Base-by-base conservation (phyloP, 108 stramenopile species). In the Licmophora abbreviata region DNA sequence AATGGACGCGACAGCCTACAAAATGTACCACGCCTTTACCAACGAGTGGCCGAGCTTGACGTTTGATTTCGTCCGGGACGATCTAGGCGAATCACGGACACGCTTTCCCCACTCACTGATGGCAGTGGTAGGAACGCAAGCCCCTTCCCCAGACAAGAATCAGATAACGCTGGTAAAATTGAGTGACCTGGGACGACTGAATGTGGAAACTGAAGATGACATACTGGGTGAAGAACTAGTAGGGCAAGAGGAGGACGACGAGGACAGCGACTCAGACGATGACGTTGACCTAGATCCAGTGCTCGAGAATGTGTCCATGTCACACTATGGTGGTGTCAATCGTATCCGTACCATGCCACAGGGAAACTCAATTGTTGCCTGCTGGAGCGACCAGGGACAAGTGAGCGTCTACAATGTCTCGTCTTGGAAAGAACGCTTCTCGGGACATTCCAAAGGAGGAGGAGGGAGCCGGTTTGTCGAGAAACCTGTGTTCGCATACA, bases 21-120 rank as follows among this genome's bases (percentile, higher is more conserved):
- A 87, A 49, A 96, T 97, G 96, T 85, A 94, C 62, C 98, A 99
- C 49, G 75, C 86, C 17, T 53, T 99, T 26, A 68, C 79, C 0
- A 77, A 92, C 23, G 96, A 97, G 57, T 99, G 95, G 95, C 98
- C 98, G 24, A 81, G 86, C 28, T 73, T 99, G 14, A 69, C 79
- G 31, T 88, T 99, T 52, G 96, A 97, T 63, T 59, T 99, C 54
- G 15, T 97, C 15, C 73, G 72, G 17, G 98, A 99, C 51, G 56
- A 57, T 38, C 59, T 93, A 26, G 98, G 98, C 6, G 89, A 76
- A 15, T 54, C 62, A 35, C 75, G 94, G 12, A 80, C 79, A 38
- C 61, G 87, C 29, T 94, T 94, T 51, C 98, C 98, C 7, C 87
- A 93, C 56, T 76, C 85, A 3, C 49, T 94, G 34, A 79, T 77